These are phyloP conservation scores for Musa schizocarpa DNA, from an alignment of 176 grass and related monocot species.

Conservation along the genomic window DNA sequence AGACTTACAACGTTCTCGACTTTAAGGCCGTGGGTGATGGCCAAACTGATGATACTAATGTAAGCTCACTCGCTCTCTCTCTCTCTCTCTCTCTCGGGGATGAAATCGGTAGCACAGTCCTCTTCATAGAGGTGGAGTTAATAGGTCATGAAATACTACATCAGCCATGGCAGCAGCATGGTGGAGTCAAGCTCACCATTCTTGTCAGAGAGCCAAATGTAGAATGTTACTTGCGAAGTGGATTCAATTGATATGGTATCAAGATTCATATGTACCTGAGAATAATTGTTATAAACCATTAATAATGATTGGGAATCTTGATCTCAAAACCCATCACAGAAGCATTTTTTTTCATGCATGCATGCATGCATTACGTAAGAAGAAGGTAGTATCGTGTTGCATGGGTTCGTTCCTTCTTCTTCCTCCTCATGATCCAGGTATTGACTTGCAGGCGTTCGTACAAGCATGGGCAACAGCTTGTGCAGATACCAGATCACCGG, in stretches of 20 bases:
- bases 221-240: too few species aligned
- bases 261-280: too few species aligned
- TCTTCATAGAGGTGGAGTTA: background rate
- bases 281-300: too few species aligned
- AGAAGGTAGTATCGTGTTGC: background rate
- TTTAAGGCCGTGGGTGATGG: background rate
- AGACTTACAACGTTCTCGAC: background rate
- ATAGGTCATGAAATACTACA: too few species aligned
- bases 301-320: too few species aligned
- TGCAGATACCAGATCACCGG: background rate
- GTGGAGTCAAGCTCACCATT: too few species aligned
- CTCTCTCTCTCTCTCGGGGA: background rate
- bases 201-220: too few species aligned
- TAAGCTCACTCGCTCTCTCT: background rate
- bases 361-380: background rate
- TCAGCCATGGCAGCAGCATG: too few species aligned
- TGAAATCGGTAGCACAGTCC: background rate
- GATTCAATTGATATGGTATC: too few species aligned
- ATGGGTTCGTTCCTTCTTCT: background rate
- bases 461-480: constrained; percentile 3
- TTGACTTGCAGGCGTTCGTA: constrained; percentile 7
- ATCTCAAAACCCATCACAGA: too few species aligned
- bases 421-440: background rate
- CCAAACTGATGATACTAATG: background rate
- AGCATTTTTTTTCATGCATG: too few species aligned